Base-by-base conservation (phyloP, 2,329 filamentous ascomycete genomes). In the Neonectria neomacrospora region DNA sequence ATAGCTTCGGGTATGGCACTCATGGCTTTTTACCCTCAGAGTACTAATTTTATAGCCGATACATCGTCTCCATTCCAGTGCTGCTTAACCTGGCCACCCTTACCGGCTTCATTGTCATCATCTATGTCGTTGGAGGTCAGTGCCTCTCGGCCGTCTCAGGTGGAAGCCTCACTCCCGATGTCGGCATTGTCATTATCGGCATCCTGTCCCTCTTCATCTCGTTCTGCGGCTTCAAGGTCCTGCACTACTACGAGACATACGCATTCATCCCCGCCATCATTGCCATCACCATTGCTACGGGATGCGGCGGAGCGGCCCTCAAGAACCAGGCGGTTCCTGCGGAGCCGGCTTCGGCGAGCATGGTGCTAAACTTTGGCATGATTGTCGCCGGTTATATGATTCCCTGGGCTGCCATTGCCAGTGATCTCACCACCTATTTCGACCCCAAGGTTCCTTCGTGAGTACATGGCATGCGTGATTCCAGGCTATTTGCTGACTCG, bases 371-470 rank as follows among this genome's bases (percentile, higher is more conserved):
- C 30, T 90, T 87, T 65, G 87, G 82, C 51, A 87, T 86, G 77
- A 82, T 89, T 54, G 82, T 90, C 4, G 86, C 88, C 0, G 86
- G 85, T 0, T 90, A 88, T 71, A 85, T 89, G 80, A 82, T 91
- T 2, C 87, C 88, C 0, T 91, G 86, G 82, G 85, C 82, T 4
- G 83, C 82, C 2, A 78, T 89, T 23, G 81, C 86, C 0, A 87
- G 85, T 20, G 88, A 90, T 71, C 84, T 90, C 59, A 85, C 85
- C 0, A 87, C 86, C 0, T 90, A 90, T 69, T 82, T 89, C 58
- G 81, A 85, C 54, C 87, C 87, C 22, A 82, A 81, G 56, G 84
- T 84, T 2, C 81, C 85, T 2, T 81, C 81, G 75, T 86, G 73
- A 71, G 81, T 8, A 34, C 28, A 14, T 11, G 8, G 20, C 5